A percentile compares a stretch with the other conserved stretches of the same genome.
These are phyloP conservation scores for Laburnicola sp. DNA, from an alignment of 2,329 filamentous ascomycete genomes.

Conservation along the genomic window DNA sequence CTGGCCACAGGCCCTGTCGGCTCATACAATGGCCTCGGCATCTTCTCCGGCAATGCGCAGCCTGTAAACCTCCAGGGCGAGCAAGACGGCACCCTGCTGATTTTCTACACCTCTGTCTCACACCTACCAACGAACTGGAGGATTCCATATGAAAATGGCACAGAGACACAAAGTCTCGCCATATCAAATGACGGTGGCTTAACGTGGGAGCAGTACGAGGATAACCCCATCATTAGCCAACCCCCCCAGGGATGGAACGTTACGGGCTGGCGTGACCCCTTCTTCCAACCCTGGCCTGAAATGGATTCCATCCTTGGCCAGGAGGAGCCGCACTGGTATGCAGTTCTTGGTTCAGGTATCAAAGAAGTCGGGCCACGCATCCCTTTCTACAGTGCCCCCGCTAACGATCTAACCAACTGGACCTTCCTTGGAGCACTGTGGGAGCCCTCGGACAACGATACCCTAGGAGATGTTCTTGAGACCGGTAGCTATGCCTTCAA, in stretches of 20 bases:
- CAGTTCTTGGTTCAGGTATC: constrained; percentile 53
- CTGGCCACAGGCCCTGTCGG: constrained; percentile 48
- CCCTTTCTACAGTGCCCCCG: constrained; percentile 52
- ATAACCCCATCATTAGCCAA: constrained; percentile 51
- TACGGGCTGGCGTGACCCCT: constrained; percentile 32
- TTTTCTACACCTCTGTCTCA: constrained; percentile 54
- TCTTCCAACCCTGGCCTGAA: constrained; percentile 43
- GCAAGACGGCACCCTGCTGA: constrained; percentile 50
- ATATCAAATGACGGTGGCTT: constrained; percentile 51
- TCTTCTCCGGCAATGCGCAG: constrained; percentile 57
- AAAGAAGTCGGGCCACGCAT: constrained; percentile 53
- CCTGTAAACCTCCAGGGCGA: constrained; percentile 54
- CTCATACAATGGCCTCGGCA: constrained; percentile 55
- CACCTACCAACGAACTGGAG: constrained; percentile 52
- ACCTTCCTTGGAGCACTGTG: constrained; percentile 53
- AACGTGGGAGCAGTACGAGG: constrained; percentile 52
- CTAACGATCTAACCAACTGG: constrained; percentile 51
- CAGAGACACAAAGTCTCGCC: constrained; percentile 53
- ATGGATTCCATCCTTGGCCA: constrained; percentile 49
- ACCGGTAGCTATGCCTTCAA: constrained; percentile 54
- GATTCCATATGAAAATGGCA: constrained; percentile 49
- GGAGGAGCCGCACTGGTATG: constrained; percentile 51
- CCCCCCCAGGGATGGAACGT: constrained; percentile 51
- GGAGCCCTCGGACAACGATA: constrained; percentile 49
- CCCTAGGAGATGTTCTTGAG: constrained; percentile 47